These are phyloP conservation scores for Diaporthe sp. DNA, from an alignment of 2,329 filamentous ascomycete genomes.

Conservation along the genomic window DNA sequence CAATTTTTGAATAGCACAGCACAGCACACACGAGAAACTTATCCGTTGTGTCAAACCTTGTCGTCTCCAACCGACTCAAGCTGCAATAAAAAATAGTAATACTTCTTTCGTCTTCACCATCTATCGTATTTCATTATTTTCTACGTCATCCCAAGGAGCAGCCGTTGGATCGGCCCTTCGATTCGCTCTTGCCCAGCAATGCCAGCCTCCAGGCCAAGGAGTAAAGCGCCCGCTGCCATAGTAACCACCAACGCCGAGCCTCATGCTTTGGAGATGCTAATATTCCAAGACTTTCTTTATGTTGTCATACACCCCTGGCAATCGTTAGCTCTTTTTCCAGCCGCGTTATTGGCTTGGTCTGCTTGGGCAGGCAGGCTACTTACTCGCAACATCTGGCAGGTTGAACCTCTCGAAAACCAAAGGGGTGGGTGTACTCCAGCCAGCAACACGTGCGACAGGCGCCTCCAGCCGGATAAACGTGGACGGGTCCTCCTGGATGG, in stretches of 20 bases:
- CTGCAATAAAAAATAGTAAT: background rate
- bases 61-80: background rate
- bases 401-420: constrained; percentile 85
- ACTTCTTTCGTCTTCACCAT: background rate
- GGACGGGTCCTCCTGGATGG: constrained; percentile 81
- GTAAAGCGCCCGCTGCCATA: background rate
- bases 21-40: background rate
- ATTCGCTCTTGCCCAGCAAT: constrained; percentile 7
- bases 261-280: constrained; percentile 48
- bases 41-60: background rate
- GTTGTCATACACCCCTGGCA: constrained; percentile 76
- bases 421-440: constrained; percentile 89
- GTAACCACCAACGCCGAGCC: constrained; percentile 16
- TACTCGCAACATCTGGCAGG: constrained; percentile 87
- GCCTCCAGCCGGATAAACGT: constrained; percentile 89
- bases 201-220: constrained; percentile 1
- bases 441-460: constrained; percentile 85
- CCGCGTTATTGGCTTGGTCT: background rate
- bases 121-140: background rate
- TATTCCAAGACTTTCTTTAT: constrained; percentile 77
- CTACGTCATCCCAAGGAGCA: background rate
- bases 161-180: background rate
- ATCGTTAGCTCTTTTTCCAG: constrained; percentile 45
- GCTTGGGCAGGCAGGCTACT: constrained; percentile 56
- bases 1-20: background rate